Evolutionary conservation across 2,329 filamentous ascomycete species (phyloP).

Genomic region (Chalara sp.): DNA sequence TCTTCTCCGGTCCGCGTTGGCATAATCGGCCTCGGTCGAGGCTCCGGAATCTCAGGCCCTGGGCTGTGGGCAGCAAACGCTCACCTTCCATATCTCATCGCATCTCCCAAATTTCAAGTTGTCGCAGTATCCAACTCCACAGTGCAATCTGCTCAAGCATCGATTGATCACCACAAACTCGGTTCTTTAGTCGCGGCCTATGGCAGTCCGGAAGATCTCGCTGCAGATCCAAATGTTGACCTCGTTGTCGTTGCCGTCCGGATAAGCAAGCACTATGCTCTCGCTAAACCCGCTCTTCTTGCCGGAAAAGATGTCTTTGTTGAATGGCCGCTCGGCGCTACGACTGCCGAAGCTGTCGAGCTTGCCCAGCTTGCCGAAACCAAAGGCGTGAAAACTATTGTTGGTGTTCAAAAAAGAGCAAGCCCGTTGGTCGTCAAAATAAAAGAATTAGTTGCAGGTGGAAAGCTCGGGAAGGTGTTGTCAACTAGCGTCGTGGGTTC

Average conservation of each 20-base stretch:
- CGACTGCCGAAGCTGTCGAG: slow-evolving; percentile 33
- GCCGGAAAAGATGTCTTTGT: slow-evolving; percentile 48
- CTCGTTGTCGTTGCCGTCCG: slow-evolving; percentile 48
- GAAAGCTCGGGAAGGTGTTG: slow-evolving; percentile 44
- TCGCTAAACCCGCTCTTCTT: slow-evolving; percentile 40
- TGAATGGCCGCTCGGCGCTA: slow-evolving; percentile 51
- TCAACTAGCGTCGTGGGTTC: slow-evolving; percentile 16
- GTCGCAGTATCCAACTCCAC: slow-evolving; percentile 43
- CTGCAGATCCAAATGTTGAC: slow-evolving; percentile 42
- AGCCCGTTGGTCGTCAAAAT: slow-evolving; percentile 38
- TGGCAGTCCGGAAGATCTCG: slow-evolving; percentile 34
- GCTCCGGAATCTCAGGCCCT: not conserved
- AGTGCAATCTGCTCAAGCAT: slow-evolving; percentile 32
- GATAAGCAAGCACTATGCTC: slow-evolving; percentile 47
- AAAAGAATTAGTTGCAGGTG: slow-evolving; percentile 35
- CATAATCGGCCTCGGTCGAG: not conserved
- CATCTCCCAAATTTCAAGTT: slow-evolving; percentile 33
- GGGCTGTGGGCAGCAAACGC: slow-evolving; percentile 27
- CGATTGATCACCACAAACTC: slow-evolving; percentile 34
- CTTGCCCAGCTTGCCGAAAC: slow-evolving; percentile 31
- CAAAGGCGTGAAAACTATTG: slow-evolving; percentile 27
- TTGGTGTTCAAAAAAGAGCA: slow-evolving; percentile 45
- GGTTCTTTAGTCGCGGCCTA: slow-evolving; percentile 35
- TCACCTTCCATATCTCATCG: slow-evolving; percentile 29
- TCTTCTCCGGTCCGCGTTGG: not conserved